Conservation (phyloP, 495 filamentous ascomycete species). For the Penicillium canariense region DNA sequence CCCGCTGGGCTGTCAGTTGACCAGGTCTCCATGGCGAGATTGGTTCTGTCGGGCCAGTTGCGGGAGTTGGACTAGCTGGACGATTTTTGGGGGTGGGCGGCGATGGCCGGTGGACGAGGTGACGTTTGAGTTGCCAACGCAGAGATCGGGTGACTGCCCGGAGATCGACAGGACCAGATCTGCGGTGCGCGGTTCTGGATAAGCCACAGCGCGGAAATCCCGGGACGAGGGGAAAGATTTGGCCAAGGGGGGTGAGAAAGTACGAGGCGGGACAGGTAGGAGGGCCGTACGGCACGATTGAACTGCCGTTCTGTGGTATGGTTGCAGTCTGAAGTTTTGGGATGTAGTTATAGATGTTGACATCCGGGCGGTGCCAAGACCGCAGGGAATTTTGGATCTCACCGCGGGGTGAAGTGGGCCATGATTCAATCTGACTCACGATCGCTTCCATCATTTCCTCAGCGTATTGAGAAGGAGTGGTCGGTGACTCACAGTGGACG, state of each 20-base stretch:
- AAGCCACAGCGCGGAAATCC: slow-evolving; percentile 23
- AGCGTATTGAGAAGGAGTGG: not conserved
- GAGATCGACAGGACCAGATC: slow-evolving; percentile 36
- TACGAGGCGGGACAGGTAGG: slow-evolving; percentile 4
- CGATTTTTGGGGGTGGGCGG: slow-evolving; percentile 6
- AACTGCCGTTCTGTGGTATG: not conserved
- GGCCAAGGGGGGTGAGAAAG: slow-evolving; percentile 15
- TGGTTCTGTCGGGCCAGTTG: not conserved
- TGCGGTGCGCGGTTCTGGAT: slow-evolving; percentile 16
- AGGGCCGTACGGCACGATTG: too few relatives aligned
- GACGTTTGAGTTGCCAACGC: slow-evolving; percentile 38
- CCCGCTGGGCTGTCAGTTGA: slow-evolving; percentile 27
- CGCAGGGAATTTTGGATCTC: not conserved
- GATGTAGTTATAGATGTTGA: slow-evolving; percentile 5
- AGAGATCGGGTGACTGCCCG: slow-evolving; percentile 42
- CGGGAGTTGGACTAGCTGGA: slow-evolving; percentile 4
- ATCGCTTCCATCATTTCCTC: not conserved
- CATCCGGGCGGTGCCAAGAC: slow-evolving; percentile 12
- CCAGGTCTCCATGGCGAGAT: slow-evolving; percentile 19
- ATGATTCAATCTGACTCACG: slow-evolving; percentile 25
- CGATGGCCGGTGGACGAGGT: slow-evolving; percentile 10
- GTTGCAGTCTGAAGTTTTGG: not conserved
- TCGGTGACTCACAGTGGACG: not conserved
- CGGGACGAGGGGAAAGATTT: too few relatives aligned
- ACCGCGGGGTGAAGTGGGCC: not conserved